Base-by-base conservation (phyloP, 148 eudicot genomes). In the Cornus suecica region DNA sequence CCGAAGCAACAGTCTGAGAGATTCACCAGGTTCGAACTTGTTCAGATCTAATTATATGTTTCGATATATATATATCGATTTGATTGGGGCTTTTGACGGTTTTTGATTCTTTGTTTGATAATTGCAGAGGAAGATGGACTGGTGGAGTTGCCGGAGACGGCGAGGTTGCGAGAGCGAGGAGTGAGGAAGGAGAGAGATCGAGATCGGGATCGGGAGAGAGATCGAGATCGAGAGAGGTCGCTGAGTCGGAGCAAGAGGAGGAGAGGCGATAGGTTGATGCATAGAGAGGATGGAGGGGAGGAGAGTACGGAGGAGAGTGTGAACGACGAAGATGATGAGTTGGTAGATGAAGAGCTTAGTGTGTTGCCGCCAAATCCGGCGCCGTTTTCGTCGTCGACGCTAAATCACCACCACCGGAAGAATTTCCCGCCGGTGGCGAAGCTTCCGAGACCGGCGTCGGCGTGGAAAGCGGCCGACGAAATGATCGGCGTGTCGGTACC, bases 401-500 rank as follows among this genome's bases (percentile, higher is more conserved):
- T 52, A 1, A 74, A 72, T 22, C 78, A 73, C 37, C 80, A 72
- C 45, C 87, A 87, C 31, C 84, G 98, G 80, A 94, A 89, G 62
- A 90, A 88, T 69, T 92, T 80, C 72, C 97, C 95, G 2, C 90
- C 88, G 22, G 30, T 67, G 18, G 62, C 81, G 0, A 93, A 91
- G 81, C 82, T 87, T 34, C 83, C 78, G 28, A 72, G 86, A 31
- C 87, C 86, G 11, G 84, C 82, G 48, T 89, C 91, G 9, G 83
- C 89, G 0, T 94, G 97, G 96, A 94, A 88, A 78, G 76, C 97
- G 1, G 86, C 94, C 0, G 97, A 94, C 66, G 97, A 95, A 69
- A 86, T 92, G 94, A 95, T 95, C 26, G 91, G 94, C 0, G 87
- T 91, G 65, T 76, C 97, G 0, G 87, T 95, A 5, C 99, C 99